Percentiles rank a stretch among this genome's conserved stretches.
phyloP scores from a whole-genome alignment of 441 rosid species.

The Populus hybrid region DNA sequence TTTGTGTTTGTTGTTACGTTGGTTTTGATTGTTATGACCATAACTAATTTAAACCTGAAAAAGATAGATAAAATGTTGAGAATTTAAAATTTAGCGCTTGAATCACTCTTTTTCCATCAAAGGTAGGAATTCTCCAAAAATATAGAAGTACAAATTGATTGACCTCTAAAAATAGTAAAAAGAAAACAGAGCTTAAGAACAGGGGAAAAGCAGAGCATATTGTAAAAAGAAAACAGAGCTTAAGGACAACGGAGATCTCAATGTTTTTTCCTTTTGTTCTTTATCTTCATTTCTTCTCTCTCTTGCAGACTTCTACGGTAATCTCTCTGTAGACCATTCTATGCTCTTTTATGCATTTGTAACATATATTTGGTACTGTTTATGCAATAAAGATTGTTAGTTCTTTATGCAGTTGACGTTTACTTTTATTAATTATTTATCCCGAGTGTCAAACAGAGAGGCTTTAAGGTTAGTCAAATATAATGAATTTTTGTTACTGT shows the following conservation, averaged over 20 bases:
- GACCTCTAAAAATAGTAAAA: too few species aligned
- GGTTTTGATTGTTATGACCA: too few species aligned
- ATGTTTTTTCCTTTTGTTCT: constrained; percentile 14
- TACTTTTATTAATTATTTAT: too few species aligned
- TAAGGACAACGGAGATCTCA: constrained; percentile 18
- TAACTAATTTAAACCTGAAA: too few species aligned
- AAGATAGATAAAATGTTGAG: neutral
- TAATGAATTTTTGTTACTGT: neutral
- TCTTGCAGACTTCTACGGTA: constrained; percentile 37
- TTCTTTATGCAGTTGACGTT: neutral
- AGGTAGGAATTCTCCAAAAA: neutral
- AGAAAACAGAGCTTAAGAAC: neutral
- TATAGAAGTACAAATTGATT: neutral
- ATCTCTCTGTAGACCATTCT: neutral
- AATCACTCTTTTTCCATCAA: neutral
- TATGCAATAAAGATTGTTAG: neutral
- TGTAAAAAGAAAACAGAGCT: neutral
- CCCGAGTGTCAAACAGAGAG: too few species aligned
- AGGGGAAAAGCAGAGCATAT: neutral
- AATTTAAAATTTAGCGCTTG: neutral
- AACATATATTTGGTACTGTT: neutral
- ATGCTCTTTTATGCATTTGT: neutral
- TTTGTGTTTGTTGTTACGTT: neutral
- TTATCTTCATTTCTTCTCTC: constrained; percentile 22
- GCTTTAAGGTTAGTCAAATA: too few species aligned